Percentiles rank a stretch among this genome's conserved stretches.
Evolutionary conservation across 78 protist species (phyloP).

Genomic region (slime mould (Dictyostelium discoideum)): DNA sequence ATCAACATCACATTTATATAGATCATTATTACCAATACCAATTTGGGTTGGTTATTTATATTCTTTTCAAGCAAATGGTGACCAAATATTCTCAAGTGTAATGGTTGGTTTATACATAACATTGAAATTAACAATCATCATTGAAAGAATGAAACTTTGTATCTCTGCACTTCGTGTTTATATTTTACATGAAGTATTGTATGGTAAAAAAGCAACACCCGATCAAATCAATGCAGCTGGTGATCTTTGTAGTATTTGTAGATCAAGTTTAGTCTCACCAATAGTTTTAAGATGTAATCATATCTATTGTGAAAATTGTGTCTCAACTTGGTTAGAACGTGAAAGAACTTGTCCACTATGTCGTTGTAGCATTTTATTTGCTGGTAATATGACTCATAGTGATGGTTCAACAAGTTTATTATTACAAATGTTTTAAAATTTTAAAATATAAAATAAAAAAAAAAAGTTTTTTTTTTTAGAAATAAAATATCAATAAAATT

Average conservation of each 20-base stretch:
- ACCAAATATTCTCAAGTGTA: slow-evolving; percentile 38
- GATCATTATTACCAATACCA: slow-evolving; percentile 65
- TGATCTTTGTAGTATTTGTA: slow-evolving; percentile 77
- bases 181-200: slow-evolving; percentile 37
- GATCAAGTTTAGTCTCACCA: slow-evolving; percentile 62
- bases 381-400: slow-evolving; percentile 54
- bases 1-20: slow-evolving; percentile 28
- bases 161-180: slow-evolving; percentile 21
- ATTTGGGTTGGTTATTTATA: slow-evolving; percentile 57
- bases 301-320: slow-evolving; percentile 81
- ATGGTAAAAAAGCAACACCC: slow-evolving; percentile 64
- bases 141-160: slow-evolving; percentile 30
- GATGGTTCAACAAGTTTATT: slow-evolving; percentile 68
- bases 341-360: slow-evolving; percentile 82
- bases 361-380: slow-evolving; percentile 40
- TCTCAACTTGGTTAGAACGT: slow-evolving; percentile 67
- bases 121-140: slow-evolving; percentile 35
- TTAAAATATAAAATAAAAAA: too few relatives aligned
- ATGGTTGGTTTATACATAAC: slow-evolving; percentile 78
- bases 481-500: too few relatives aligned
- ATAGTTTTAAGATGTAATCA: slow-evolving; percentile 67
- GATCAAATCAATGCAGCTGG: slow-evolving; percentile 56
- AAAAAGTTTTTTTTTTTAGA: too few relatives aligned
- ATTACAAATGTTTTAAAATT: slow-evolving; percentile 40
- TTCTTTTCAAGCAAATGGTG: slow-evolving; percentile 14